A percentile compares a stretch with the other conserved stretches of the same genome.
Evolutionary conservation across 148 eudicot genomes (phyloP).

Genomic region (Chenopodium quinoa): DNA sequence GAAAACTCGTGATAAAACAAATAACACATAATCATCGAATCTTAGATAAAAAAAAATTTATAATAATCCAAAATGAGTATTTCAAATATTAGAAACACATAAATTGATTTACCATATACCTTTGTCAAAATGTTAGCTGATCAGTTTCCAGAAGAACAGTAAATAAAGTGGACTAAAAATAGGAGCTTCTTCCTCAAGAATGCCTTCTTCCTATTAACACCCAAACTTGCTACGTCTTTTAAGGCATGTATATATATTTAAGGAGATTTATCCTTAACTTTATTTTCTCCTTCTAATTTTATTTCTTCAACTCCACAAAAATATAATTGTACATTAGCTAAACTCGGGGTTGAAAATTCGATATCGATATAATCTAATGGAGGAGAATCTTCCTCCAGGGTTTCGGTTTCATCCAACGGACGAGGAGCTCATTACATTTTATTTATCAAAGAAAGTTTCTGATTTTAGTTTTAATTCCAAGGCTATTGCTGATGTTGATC

Average conservation of each 20-base stretch:
- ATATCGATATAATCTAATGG: conserved; percentile 31
- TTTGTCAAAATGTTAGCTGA: conserved; percentile 37
- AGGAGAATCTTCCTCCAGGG: conserved; percentile 90
- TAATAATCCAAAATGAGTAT: not conserved
- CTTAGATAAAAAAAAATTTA: not conserved
- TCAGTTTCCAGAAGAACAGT: conserved; percentile 11
- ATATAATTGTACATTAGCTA: too few relatives aligned
- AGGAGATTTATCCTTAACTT: conserved; percentile 16
- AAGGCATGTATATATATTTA: conserved; percentile 9
- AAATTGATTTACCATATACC: not conserved
- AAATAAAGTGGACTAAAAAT: conserved; percentile 8
- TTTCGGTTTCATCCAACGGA: conserved; percentile 87
- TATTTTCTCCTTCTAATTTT: conserved; percentile 12
- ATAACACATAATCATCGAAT: not conserved
- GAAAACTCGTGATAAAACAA: not conserved
- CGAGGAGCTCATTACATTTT: conserved; percentile 73
- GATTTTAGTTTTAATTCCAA: conserved; percentile 60
- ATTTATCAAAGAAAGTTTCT: conserved; percentile 56
- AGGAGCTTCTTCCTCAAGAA: conserved; percentile 25
- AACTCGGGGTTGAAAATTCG: too few relatives aligned
- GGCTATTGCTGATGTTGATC: conserved; percentile 82
- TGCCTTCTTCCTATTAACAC: not conserved
- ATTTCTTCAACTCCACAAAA: not conserved
- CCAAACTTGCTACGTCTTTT: conserved; percentile 17
- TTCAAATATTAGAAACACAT: not conserved